Conservation (phyloP, 2,329 filamentous ascomycete species). For the Botrytis fragariae region DNA sequence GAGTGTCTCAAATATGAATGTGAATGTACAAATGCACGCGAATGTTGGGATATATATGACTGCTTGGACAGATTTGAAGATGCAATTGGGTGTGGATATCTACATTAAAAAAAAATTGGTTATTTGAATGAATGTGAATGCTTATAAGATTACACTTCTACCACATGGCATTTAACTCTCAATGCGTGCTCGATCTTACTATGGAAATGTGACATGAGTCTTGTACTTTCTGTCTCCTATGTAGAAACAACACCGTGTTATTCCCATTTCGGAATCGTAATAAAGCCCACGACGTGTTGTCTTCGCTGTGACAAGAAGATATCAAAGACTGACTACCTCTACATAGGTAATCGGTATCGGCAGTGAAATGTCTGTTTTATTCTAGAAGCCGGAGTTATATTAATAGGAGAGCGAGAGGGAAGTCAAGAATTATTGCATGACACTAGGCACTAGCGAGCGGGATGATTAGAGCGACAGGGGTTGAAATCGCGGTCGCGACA, state of each 20-base stretch:
- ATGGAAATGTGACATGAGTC: neutral
- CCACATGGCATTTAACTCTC: neutral
- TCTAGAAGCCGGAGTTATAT: conserved; percentile 6
- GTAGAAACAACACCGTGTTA: neutral
- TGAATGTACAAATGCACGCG: neutral
- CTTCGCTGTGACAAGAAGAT: neutral
- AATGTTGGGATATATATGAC: neutral
- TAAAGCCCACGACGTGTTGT: neutral
- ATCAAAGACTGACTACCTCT: no score
- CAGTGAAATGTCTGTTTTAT: conserved; percentile 1
- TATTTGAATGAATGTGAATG: neutral
- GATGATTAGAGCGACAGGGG: conserved; percentile 16
- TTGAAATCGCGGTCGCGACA: conserved; percentile 21
- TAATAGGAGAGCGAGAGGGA: neutral
- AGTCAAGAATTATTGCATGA: conserved; percentile 10
- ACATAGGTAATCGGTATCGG: neutral
- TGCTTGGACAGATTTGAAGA: neutral
- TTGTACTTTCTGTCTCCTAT: neutral
- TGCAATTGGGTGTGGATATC: neutral
- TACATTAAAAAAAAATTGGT: neutral
- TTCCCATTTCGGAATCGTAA: neutral
- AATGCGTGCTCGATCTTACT: neutral
- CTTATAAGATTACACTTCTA: neutral
- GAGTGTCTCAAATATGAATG: neutral
- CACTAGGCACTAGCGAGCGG: conserved; percentile 11